Conservation (phyloP, 257 asterid genomes). For the Gardenia jasminoides region DNA sequence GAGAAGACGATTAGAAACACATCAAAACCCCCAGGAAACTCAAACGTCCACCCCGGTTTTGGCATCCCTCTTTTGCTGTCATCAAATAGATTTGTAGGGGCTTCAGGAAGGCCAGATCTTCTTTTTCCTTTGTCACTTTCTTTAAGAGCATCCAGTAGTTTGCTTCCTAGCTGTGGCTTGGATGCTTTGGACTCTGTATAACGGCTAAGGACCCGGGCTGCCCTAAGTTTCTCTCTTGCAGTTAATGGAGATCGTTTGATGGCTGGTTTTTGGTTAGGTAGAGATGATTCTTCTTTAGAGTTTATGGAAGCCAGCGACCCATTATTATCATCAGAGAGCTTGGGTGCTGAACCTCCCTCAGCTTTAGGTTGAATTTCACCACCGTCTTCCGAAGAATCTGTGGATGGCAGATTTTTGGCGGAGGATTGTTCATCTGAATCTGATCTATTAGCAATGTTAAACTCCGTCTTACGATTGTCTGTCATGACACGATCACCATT, state of each 20-base stretch:
- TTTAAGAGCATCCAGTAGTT: slow-evolving; percentile 59
- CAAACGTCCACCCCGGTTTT: slow-evolving; percentile 64
- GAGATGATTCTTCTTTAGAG: slow-evolving; percentile 27
- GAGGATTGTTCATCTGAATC: slow-evolving; percentile 29
- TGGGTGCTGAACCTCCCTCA: slow-evolving; percentile 18
- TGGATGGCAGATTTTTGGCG: slow-evolving; percentile 9
- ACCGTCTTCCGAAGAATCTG: slow-evolving; percentile 25
- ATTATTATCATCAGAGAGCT: slow-evolving; percentile 21
- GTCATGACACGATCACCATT: slow-evolving; percentile 46
- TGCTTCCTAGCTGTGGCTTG: slow-evolving; percentile 62
- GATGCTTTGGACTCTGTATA: slow-evolving; percentile 72
- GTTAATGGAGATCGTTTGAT: slow-evolving; percentile 69
- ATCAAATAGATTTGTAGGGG: slow-evolving; percentile 69
- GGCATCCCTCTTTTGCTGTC: slow-evolving; percentile 88
- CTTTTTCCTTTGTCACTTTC: slow-evolving; percentile 79
- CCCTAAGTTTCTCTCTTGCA: slow-evolving; percentile 89
- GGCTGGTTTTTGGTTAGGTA: slow-evolving; percentile 33
- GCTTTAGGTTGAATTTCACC: slow-evolving; percentile 15
- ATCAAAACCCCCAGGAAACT: slow-evolving; percentile 67
- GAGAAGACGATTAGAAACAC: slow-evolving; percentile 58
- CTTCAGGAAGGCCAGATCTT: slow-evolving; percentile 80
- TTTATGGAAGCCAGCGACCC: slow-evolving; percentile 29
- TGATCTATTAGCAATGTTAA: slow-evolving; percentile 28
- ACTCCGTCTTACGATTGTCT: slow-evolving; percentile 35
- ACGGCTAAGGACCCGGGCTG: slow-evolving; percentile 89